Base-by-base conservation (phyloP, 2,329 filamentous ascomycete species). In the Colletotrichum chlorophyti region DNA sequence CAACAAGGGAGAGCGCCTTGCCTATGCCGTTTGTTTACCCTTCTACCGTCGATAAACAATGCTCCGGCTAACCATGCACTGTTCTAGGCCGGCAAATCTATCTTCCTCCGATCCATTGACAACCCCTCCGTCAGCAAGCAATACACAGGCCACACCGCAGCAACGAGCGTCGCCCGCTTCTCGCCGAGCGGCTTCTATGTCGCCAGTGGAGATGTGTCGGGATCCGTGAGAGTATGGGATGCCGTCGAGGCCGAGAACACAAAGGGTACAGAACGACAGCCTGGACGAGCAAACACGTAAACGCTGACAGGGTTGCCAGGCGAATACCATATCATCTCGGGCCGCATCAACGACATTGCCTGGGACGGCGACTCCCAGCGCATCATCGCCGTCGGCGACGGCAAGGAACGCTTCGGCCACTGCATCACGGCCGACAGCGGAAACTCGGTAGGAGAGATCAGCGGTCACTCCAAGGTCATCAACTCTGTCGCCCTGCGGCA, bases 311-410 rank as follows among this genome's bases (percentile, higher is more conserved):
- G 27, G 43, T 34, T 12, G 17, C 31, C 62, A 83, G 83, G 93
- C 65, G 94, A 98, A 75, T 98, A 97, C 76, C 84, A 87, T 70
- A 97, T 98, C 75, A 93, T 98, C 69, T 93, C 91, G 29, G 95
- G 95, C 11, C 89, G 91, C 51, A 94, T 99, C 76, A 96, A 97
- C 72, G 95, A 99, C 72, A 86, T 99, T 64, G 94, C 93, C 1
- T 99, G 95, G 93, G 95, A 98, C 69, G 94, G 93, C 55, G 95
- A 99, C 75, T 96, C 91, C 61, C 93, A 97, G 79, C 89, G 95
- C 46, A 89, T 99, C 70, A 97, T 98, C 68, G 95, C 94, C 4
- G 94, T 99, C 5, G 95, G 95, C 40, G 91, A 98, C 67, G 95
- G 95, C 48, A 93, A 94, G 70, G 93, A 98, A 77, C 86, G 92